Base-by-base conservation (phyloP, 768 basidiomycete genomes). In the Collybiopsis confluens region DNA sequence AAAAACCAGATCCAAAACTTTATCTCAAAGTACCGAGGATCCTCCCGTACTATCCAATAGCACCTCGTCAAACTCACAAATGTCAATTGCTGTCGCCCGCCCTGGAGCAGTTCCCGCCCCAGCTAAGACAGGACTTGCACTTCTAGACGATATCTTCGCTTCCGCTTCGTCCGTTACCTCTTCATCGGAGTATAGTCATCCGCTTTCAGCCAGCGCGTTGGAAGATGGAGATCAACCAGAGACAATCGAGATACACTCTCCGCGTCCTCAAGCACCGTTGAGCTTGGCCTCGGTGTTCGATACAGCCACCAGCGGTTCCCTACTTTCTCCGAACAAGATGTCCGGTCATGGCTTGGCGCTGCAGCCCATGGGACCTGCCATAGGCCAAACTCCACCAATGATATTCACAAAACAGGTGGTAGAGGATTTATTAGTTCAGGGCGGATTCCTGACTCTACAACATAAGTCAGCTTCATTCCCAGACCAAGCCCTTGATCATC, bases 211-310 rank as follows among this genome's bases (percentile, higher is more conserved):
- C 16, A 38, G 16, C 3, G n/a, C 21, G 20, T 18, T 1, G 10
- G 16, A 24, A 28, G 36, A 43, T 16, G 27, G 15, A 40, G 42
- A 53, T 23, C 37, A 53, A 40, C 52, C 52, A 27, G 52, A 53
- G 43, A 33, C 52, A 15, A 53, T 53, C 33, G 42, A 53, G 15
- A 45, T 53, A 24, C 42, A 44, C 23, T 53, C 52, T 24, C 52
- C 52, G 23, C 38, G 38, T 35, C 52, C 52, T 4, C 24, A 40
- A 18, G 33, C 52, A n/a, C 33, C 52, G 10, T 18, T 52, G n/a
- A 40, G 40, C 7, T 15, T 45, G 28, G 27, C 52, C 3, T 45
- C 52, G 3, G 37, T 53, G 42, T 53, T 53, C 21, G 47, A 48
- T 28, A 35, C 47, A 24, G 50, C 50, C 9, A 26, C 15, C 30